Percentiles rank a stretch among this genome's conserved stretches.
phyloP scores from a whole-genome alignment of 1,139 yeast genomes.

The Yarrowia galli region DNA sequence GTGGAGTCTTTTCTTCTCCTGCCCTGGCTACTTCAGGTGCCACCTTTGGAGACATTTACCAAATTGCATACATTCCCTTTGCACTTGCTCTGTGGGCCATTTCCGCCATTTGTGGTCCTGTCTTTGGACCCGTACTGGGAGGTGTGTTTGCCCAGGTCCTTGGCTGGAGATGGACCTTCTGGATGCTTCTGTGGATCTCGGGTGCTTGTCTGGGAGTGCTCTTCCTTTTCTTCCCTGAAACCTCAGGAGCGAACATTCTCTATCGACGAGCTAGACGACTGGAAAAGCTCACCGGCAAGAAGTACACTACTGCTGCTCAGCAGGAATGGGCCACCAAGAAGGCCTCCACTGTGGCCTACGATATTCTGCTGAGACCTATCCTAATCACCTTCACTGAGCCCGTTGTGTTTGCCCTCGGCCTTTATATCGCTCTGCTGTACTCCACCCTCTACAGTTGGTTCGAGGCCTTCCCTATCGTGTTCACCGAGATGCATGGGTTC shows the following conservation, averaged over 20 bases:
- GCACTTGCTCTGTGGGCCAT: conserved; percentile 78
- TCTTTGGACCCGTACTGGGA: conserved; percentile 81
- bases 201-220: conserved; percentile 54
- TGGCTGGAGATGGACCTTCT: conserved; percentile 80
- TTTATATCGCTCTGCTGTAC: conserved; percentile 62
- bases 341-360: conserved; percentile 46
- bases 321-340: conserved; percentile 45
- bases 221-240: conserved; percentile 45
- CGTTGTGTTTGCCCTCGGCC: conserved; percentile 49
- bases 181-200: conserved; percentile 77
- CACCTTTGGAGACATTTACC: conserved; percentile 73
- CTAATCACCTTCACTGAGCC: conserved; percentile 51
- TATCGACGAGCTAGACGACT: conserved; percentile 43
- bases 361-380: conserved; percentile 59
- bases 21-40: conserved; percentile 89
- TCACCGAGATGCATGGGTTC: conserved; percentile 56
- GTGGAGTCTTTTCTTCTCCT: conserved; percentile 82
- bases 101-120: conserved; percentile 84
- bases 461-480: conserved; percentile 67
- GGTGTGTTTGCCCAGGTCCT: conserved; percentile 73
- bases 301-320: conserved; percentile 43
- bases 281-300: conserved; percentile 46
- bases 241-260: conserved; percentile 44
- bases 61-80: conserved; percentile 68
- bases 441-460: conserved; percentile 63